Percentiles rank a stretch among this genome's conserved stretches.
phyloP scores from a whole-genome alignment of 1,284 basidiomycete species.

The Moesziomyces sp. region DNA sequence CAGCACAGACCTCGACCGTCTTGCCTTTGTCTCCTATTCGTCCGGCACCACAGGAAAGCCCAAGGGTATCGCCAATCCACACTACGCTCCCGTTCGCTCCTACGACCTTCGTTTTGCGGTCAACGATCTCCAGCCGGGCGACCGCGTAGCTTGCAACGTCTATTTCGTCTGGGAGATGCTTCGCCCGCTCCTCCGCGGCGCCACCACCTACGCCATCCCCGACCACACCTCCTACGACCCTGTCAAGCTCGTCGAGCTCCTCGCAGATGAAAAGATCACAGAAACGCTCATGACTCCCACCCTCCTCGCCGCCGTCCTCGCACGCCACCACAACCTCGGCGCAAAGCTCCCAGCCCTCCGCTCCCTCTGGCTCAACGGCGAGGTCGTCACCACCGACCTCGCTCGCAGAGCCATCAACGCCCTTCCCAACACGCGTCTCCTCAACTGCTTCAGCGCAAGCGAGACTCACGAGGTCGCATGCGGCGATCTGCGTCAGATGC shows the following conservation, averaged over 20 bases:
- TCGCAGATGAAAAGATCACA: conserved; percentile 58
- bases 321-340: conserved; percentile 52
- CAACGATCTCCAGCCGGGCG: conserved; percentile 55
- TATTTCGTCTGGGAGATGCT: conserved; percentile 68
- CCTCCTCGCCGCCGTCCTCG: conserved; percentile 61
- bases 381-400: conserved; percentile 65
- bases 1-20: conserved; percentile 59
- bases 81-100: conserved; percentile 62
- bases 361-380: conserved; percentile 66
- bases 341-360: conserved; percentile 56
- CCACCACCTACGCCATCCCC: conserved; percentile 63
- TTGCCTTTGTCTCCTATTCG: conserved; percentile 67
- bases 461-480: conserved; percentile 66
- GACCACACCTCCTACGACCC: conserved; percentile 65
- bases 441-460: conserved; percentile 66
- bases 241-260: conserved; percentile 56
- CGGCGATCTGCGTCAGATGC: conserved; percentile 58
- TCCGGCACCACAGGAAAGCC: conserved; percentile 66
- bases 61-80: conserved; percentile 67
- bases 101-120: conserved; percentile 63
- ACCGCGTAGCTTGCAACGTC: conserved; percentile 67
- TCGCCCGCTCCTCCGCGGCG: conserved; percentile 63
- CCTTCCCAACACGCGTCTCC: conserved; percentile 58
- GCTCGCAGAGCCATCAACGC: conserved; percentile 59
- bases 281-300: conserved; percentile 68